These are phyloP conservation scores for Colletotrichum neosansevieriae DNA, from an alignment of 2,329 filamentous ascomycete species.

Conservation along the genomic window DNA sequence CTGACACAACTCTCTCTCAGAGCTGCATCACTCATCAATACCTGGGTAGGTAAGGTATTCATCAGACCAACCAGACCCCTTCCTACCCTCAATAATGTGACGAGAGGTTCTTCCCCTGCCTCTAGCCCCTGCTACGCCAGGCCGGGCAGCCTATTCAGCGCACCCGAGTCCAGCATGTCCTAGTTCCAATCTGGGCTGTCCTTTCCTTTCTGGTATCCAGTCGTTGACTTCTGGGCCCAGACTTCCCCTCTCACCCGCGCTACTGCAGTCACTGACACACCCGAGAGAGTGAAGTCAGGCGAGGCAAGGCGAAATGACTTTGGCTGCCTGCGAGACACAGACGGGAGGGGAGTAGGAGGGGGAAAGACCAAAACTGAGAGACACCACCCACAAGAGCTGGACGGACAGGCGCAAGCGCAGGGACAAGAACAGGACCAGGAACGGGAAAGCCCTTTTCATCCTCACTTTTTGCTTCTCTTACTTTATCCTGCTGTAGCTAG, in stretches of 20 bases:
- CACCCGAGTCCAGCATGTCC: conserved; percentile 10
- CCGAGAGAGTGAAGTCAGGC: not conserved
- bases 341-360: too few relatives aligned
- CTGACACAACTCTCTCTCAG: too few relatives aligned
- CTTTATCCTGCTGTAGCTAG: not conserved
- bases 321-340: not conserved
- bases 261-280: conserved; percentile 11
- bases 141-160: not conserved
- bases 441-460: too few relatives aligned
- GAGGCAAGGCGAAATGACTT: conserved; percentile 5
- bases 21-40: too few relatives aligned
- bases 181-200: not conserved
- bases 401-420: not conserved
- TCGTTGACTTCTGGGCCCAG: not conserved
- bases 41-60: too few relatives aligned
- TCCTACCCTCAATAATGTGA: not conserved
- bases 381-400: not conserved
- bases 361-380: not conserved
- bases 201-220: conserved; percentile 9
- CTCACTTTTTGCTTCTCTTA: not conserved
- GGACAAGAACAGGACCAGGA: too few relatives aligned
- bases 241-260: not conserved
- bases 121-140: not conserved
- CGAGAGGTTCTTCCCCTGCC: conserved; percentile 2
- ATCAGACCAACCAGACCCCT: too few relatives aligned